Percentiles rank a stretch among this genome's conserved stretches.
Conservation (phyloP, 306 rosid genomes). For the Rosa persica region DNA sequence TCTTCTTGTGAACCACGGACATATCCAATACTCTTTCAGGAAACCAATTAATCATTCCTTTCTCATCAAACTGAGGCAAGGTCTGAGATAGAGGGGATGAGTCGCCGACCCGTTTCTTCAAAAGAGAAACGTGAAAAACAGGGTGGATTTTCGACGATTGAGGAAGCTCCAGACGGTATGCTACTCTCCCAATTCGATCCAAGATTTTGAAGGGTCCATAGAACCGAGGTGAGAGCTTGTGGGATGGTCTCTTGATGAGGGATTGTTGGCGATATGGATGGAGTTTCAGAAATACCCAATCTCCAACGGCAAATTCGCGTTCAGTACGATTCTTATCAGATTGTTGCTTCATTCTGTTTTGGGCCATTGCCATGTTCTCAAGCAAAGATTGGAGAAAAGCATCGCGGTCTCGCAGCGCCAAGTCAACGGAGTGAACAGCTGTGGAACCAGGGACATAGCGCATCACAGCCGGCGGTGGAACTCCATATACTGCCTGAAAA, state of each 20-base stretch:
- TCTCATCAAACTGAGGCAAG: no score
- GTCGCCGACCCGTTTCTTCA: no score
- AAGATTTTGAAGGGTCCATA: background rate
- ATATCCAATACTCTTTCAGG: background rate
- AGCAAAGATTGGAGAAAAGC: no score
- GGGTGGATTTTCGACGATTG: background rate
- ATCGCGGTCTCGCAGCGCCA: no score
- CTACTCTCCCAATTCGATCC: background rate
- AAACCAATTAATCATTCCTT: background rate
- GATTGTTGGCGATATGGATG: background rate
- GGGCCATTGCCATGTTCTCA: background rate
- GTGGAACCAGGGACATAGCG: no score
- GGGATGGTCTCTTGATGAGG: background rate
- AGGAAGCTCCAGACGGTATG: background rate
- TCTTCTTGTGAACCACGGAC: no score
- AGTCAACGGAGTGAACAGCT: no score
- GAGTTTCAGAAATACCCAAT: background rate
- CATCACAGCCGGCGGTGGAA: no score
- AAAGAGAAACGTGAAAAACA: no score
- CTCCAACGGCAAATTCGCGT: background rate
- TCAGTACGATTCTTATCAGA: background rate
- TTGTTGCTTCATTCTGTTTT: background rate
- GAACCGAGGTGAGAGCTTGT: background rate
- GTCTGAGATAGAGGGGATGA: no score
- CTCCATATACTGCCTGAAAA: no score